Conservation (phyloP, 108 stramenopile genomes). For the Discostella pseudostelligera region DNA sequence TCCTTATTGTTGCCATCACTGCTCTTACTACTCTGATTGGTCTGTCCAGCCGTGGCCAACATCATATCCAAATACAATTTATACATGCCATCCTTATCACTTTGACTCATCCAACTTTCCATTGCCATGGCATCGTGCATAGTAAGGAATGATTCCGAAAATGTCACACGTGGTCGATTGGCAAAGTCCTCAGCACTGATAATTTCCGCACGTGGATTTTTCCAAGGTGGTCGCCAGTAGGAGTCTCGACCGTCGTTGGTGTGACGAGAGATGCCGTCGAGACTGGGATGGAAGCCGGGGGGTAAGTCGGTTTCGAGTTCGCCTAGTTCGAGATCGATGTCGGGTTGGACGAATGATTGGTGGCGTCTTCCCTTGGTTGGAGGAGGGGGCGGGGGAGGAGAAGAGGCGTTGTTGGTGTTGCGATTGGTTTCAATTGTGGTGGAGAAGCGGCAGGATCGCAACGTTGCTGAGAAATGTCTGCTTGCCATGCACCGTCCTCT, state of each 20-base stretch:
- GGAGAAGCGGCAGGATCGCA: slow-evolving; percentile 8
- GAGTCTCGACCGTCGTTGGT: slow-evolving; percentile 54
- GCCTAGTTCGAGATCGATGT: slow-evolving; percentile 34
- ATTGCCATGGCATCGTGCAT: slow-evolving; percentile 70
- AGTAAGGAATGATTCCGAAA: slow-evolving; percentile 63
- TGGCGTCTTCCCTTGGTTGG: slow-evolving; percentile 9
- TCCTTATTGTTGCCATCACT: too few species aligned
- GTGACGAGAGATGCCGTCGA: slow-evolving; percentile 14
- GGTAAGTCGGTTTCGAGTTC: slow-evolving; percentile 39
- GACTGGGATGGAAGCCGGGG: slow-evolving; percentile 32
- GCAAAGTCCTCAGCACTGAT: slow-evolving; percentile 78
- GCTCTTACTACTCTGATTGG: background rate
- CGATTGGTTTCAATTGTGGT: background rate
- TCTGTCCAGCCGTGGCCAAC: slow-evolving; percentile 37
- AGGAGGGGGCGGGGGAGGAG: too few species aligned
- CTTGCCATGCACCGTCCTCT: background rate
- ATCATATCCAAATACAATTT: slow-evolving; percentile 65
- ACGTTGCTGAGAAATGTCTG: background rate
- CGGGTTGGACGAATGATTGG: slow-evolving; percentile 45
- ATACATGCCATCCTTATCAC: slow-evolving; percentile 61
- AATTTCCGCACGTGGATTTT: slow-evolving; percentile 46
- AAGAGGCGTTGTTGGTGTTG: background rate
- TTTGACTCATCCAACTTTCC: slow-evolving; percentile 67
- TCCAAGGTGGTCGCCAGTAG: slow-evolving; percentile 66
- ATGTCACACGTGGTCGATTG: slow-evolving; percentile 71